Base-by-base conservation (phyloP, 306 rosid genomes). In the Abrus pulchellus region DNA sequence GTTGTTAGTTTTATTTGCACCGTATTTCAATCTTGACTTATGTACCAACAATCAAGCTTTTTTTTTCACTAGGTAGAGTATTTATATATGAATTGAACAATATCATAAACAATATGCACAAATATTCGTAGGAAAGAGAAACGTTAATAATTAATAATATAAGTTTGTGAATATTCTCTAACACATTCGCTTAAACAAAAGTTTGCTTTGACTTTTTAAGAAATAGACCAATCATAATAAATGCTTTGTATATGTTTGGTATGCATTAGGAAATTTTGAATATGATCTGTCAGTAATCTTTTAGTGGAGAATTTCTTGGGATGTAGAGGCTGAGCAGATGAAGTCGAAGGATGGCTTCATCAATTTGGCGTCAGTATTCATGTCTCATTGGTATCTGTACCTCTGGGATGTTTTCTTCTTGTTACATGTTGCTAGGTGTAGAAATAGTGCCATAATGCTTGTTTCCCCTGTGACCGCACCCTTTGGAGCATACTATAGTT, bases 271-370 rank as follows among this genome's bases (percentile, higher is more conserved):
- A 8, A 1, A 7, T 41, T 74, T 41, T 41, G 11, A 28, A 53
- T 71, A 14, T 34, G 49, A 52, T 38, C 20, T 20, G 20, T 20
- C 20, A 20, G 20, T 20, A 20, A 0, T 20, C 20, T 20, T 20
- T 20, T 20, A 20, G 20, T 20, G 20, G 20, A 20, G 20, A 20
- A 20, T 20, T 20, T 20, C 20, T 20, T 20, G 20, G 30, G 60
- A 66, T 71, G 64, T 10, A 1, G 77, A 78, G 79, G 82, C 85
- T 10, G 72, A 76, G 79, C 78, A 0, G 32, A 13, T 49, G 47
- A 70, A 70, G 47, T 3, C n/a, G 13, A 33, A 50, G 61, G 29
- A 14, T 20, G 36, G 9, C 5, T 52, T 66, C 34, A 64, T 64
- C 13, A 41, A 66, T 41, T 66, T 27, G 0, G 53, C 7, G 9